These are phyloP conservation scores for Hypoxylon sp. DNA, from an alignment of 2,329 filamentous ascomycete genomes.

Conservation along the genomic window DNA sequence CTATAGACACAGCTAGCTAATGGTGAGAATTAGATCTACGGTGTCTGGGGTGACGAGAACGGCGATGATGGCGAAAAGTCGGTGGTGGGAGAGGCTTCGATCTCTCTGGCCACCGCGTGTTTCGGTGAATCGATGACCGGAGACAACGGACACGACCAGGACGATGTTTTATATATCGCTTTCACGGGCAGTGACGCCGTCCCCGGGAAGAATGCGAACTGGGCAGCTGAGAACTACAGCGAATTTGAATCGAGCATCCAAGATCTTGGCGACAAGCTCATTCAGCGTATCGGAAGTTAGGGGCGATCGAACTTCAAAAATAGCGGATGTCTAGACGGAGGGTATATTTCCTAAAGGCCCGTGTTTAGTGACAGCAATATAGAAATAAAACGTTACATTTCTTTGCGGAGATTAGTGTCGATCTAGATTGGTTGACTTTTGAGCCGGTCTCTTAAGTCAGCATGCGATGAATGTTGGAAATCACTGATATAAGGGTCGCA, in stretches of 20 bases:
- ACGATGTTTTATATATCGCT: slow-evolving; percentile 72
- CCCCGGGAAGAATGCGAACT: slow-evolving; percentile 65
- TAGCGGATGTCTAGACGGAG: neutral
- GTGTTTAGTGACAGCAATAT: too few relatives aligned
- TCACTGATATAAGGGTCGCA: neutral
- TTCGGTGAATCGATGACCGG: slow-evolving; percentile 66
- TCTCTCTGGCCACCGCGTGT: slow-evolving; percentile 68
- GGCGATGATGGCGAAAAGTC: slow-evolving; percentile 61
- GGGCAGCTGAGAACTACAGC: slow-evolving; percentile 61
- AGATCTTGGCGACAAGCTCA: slow-evolving; percentile 62
- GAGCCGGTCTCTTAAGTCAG: too few relatives aligned
- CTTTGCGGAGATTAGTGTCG: too few relatives aligned
- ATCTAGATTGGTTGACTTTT: too few relatives aligned
- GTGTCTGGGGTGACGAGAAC: slow-evolving; percentile 72
- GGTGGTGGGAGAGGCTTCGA: slow-evolving; percentile 67
- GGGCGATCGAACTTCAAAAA: neutral
- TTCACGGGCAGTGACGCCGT: slow-evolving; percentile 69
- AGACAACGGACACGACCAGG: slow-evolving; percentile 64
- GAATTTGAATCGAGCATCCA: slow-evolving; percentile 67
- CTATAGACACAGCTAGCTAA: slow-evolving; percentile 7
- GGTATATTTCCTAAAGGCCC: too few relatives aligned
- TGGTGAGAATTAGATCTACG: slow-evolving; percentile 59
- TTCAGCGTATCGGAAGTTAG: slow-evolving; percentile 53
- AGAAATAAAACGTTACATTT: too few relatives aligned
- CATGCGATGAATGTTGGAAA: too few relatives aligned